These are phyloP conservation scores for Datisca glomerata DNA, from an alignment of 306 rosid species.

Conservation along the genomic window DNA sequence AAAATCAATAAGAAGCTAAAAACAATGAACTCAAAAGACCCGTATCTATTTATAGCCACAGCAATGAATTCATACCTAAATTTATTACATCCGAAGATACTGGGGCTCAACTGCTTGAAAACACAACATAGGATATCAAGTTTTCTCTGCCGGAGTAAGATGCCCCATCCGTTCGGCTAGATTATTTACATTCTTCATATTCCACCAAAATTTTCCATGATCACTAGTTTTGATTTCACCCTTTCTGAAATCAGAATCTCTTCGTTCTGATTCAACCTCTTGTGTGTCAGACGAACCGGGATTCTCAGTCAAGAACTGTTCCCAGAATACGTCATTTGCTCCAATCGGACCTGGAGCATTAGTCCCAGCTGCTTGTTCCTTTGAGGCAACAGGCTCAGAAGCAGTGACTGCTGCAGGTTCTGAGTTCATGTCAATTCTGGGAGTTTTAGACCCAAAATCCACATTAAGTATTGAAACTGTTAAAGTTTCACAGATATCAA, in stretches of 20 bases:
- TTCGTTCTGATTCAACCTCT: slow-evolving; percentile 51
- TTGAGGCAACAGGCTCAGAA: slow-evolving; percentile 19
- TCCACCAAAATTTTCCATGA: slow-evolving; percentile 47
- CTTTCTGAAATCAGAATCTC: slow-evolving; percentile 29
- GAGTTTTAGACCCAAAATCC: slow-evolving; percentile 33
- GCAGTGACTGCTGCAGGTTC: slow-evolving; percentile 31
- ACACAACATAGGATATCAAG: slow-evolving; percentile 23
- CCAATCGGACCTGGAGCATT: slow-evolving; percentile 27
- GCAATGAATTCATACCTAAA: slow-evolving; percentile 20
- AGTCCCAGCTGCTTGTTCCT: slow-evolving; percentile 22
- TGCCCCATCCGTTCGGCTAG: slow-evolving; percentile 65
- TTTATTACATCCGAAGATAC: slow-evolving; percentile 24
- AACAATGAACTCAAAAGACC: no score
- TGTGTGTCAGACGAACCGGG: slow-evolving; percentile 56
- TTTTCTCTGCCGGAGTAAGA: slow-evolving; percentile 42
- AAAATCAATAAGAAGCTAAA: no score
- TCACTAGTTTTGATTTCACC: slow-evolving; percentile 45
- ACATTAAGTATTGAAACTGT: slow-evolving; percentile 31
- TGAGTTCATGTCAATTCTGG: slow-evolving; percentile 48
- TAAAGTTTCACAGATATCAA: slow-evolving; percentile 21
- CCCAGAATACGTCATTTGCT: slow-evolving; percentile 68
- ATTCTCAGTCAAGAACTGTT: slow-evolving; percentile 76
- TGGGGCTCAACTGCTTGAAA: slow-evolving; percentile 25
- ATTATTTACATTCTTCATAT: slow-evolving; percentile 41
- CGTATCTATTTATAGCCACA: no score